These are phyloP conservation scores for Russula vinacea DNA, from an alignment of 768 basidiomycete genomes.

Conservation along the genomic window DNA sequence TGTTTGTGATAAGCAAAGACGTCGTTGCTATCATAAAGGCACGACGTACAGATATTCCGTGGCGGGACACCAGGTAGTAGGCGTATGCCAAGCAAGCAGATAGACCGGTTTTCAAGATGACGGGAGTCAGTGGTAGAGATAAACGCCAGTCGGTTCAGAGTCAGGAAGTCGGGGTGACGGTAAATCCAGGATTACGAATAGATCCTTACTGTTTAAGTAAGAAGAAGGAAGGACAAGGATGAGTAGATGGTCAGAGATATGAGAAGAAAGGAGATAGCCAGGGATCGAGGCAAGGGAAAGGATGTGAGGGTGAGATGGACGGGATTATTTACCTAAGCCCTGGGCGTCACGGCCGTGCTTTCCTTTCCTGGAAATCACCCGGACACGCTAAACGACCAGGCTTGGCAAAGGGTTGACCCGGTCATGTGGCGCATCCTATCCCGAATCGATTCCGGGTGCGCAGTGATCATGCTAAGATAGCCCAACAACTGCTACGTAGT, in stretches of 20 bases:
- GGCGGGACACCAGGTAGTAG: background rate
- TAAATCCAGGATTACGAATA: background rate
- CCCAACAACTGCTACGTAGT: background rate
- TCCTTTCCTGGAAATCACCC: no score
- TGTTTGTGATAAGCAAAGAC: slow-evolving; percentile 8
- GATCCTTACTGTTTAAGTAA: background rate
- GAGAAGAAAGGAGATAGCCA: background rate
- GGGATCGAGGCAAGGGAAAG: background rate
- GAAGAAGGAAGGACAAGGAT: background rate
- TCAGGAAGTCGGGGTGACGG: background rate
- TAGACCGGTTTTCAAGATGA: slow-evolving; percentile 13
- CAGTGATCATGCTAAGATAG: no score
- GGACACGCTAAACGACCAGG: no score
- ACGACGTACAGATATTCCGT: slow-evolving; percentile 4
- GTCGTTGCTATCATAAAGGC: background rate
- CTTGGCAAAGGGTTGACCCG: no score
- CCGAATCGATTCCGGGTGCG: no score
- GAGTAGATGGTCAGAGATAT: slow-evolving; percentile 7
- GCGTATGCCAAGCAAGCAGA: slow-evolving; percentile 5
- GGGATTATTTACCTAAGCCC: background rate
- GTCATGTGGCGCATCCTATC: no score
- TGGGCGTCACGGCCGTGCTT: background rate
- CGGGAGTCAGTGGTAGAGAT: slow-evolving; percentile 7
- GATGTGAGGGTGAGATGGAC: background rate
- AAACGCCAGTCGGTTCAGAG: background rate